These are phyloP conservation scores for Suillus spraguei DNA, from an alignment of 768 basidiomycete genomes.

Conservation along the genomic window DNA sequence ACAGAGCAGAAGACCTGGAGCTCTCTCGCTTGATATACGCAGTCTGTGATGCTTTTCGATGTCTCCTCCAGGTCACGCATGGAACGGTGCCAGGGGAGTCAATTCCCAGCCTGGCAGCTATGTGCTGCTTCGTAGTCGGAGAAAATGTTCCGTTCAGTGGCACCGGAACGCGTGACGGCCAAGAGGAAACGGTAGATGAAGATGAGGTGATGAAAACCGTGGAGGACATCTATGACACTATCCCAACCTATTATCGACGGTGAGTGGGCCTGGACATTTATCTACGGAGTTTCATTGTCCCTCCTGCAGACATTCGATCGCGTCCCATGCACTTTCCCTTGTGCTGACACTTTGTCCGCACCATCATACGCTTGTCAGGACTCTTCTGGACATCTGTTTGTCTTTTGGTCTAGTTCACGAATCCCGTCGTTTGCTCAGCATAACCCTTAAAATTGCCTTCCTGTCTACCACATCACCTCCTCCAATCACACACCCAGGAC, in stretches of 20 bases:
- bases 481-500: conserved; percentile 45
- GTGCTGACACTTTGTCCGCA: conserved; percentile 47
- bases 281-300: conserved; percentile 9
- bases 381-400: conserved; percentile 54
- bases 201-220: conserved; percentile 27
- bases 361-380: conserved; percentile 49
- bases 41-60: conserved; percentile 57
- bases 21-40: conserved; percentile 52
- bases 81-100: conserved; percentile 19
- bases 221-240: conserved; percentile 50
- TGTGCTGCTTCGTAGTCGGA: conserved; percentile 54
- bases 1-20: conserved; percentile 40
- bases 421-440: conserved; percentile 43
- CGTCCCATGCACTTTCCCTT: conserved; percentile 55
- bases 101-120: conserved; percentile 42
- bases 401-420: conserved; percentile 45
- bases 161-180: conserved; percentile 16
- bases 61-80: conserved; percentile 45
- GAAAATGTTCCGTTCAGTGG: conserved; percentile 40
- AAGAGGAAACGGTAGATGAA: conserved; percentile 28
- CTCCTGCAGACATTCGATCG: conserved; percentile 44
- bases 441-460: conserved; percentile 43
- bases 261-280: conserved; percentile 26
- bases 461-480: conserved; percentile 28
- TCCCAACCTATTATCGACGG: conserved; percentile 57